Base-by-base conservation (phyloP, 164 flowering plant species). In the Macadamia tetraphylla region DNA sequence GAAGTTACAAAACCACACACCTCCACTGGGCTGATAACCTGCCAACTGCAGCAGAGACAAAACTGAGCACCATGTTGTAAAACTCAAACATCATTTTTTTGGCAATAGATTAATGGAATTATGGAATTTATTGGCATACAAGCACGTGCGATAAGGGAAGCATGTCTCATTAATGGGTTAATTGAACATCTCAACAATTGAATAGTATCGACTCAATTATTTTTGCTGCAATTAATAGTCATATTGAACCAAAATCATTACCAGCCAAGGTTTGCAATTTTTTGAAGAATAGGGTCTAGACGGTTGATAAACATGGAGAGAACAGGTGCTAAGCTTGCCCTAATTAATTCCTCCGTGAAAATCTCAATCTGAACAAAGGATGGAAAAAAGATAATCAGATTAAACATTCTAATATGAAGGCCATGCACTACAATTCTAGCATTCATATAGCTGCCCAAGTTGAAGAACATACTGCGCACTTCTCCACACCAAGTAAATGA, bases 1-100 rank as follows among this genome's bases (percentile, higher is more conserved):
- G 61, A 32, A 13, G 76, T 66, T 46, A 76, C 66, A 63, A 70
- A 66, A 62, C 79, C 79, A 70, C 74, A 55, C 44, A 73, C 76
- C 66, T 76, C 79, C 10, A 67, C 68, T 44, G 79, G 71, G 69
- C 79, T 76, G 71, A 76, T 76, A 58, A 76, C 63, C 69, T 76
- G 79, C 79, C 79, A 76, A 70, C 79, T 76, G 76, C 56, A 35
- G 40, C 62, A 35, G 7, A 56, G 52, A 63, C 15, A 29, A 23
- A 59, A 31, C 23, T 43, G 1, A 35, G 11, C 46, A 31, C 9
- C 40, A 35, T 44, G 55, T 17, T 17, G 31, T 49, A 51, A 53
- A 67, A 42, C 44, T 58, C 17, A 68, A 67, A 35, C 14, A 8
- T 49, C 14, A 32, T 65, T 6, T 49, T 46, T 35, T 35, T 35